These are phyloP conservation scores for Linnemannia schmuckeri DNA, from an alignment of 192 early-diverging fungal genomes.

Conservation along the genomic window DNA sequence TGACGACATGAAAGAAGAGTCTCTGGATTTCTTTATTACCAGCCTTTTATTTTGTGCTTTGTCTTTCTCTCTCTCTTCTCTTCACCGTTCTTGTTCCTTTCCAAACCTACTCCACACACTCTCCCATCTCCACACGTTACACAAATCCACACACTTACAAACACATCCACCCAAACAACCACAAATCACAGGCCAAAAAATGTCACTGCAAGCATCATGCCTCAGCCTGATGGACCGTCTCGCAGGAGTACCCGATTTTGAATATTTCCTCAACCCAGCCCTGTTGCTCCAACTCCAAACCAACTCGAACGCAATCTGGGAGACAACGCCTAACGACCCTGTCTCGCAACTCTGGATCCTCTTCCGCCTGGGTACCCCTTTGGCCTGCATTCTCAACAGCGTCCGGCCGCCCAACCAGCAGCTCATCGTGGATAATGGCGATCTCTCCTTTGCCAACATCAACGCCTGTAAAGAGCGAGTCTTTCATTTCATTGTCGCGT, in stretches of 20 bases:
- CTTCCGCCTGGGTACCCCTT: constrained; percentile 76
- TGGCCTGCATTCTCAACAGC: constrained; percentile 80
- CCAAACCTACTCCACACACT: background rate
- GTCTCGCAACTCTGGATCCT: constrained; percentile 79
- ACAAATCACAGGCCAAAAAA: background rate
- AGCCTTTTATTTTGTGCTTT: background rate
- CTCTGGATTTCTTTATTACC: background rate
- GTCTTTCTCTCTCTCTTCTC: background rate
- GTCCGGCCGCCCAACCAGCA: constrained; percentile 67
- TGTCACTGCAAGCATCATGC: constrained; percentile 81
- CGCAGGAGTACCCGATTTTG: constrained; percentile 79
- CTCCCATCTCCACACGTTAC: background rate
- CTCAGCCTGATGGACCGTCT: constrained; percentile 77
- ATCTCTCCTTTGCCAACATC: constrained; percentile 58
- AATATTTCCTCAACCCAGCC: constrained; percentile 68
- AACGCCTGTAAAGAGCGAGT: constrained; percentile 87
- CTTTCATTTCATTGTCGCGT: constrained; percentile 88
- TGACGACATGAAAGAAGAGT: background rate
- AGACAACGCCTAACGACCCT: constrained; percentile 63
- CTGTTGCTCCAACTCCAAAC: constrained; percentile 54
- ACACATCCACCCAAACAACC: background rate
- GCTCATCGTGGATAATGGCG: constrained; percentile 62
- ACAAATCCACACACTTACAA: background rate
- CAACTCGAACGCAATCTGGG: constrained; percentile 20
- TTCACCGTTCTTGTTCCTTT: background rate